phyloP scores from a whole-genome alignment of 1,139 yeast genomes.

The Taphrina confusa region DNA sequence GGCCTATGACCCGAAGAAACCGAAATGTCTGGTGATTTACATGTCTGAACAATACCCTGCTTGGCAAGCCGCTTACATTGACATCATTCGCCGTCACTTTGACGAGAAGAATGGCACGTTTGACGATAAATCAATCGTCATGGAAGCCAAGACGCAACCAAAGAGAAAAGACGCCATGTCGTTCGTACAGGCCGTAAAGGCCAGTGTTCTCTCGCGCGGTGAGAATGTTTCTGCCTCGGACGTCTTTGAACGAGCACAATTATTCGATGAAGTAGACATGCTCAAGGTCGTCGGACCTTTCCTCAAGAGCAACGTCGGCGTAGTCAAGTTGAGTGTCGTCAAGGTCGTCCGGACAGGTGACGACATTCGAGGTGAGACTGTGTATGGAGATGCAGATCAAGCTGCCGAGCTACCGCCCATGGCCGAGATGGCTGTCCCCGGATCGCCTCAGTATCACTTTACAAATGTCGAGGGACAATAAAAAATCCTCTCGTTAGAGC shows the following conservation, averaged over 20 bases:
- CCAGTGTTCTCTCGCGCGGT: constrained; percentile 58
- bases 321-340: constrained; percentile 62
- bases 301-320: constrained; percentile 60
- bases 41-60: constrained; percentile 86
- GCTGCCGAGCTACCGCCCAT: constrained; percentile 59
- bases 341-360: constrained; percentile 59
- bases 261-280: constrained; percentile 73
- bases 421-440: constrained; percentile 85
- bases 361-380: constrained; percentile 57
- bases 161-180: constrained; percentile 87
- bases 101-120: constrained; percentile 46
- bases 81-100: constrained; percentile 75
- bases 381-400: constrained; percentile 69
- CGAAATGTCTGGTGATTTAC: constrained; percentile 70
- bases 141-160: constrained; percentile 50
- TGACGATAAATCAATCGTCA: constrained; percentile 38
- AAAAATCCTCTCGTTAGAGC: no score
- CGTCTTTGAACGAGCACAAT: constrained; percentile 78
- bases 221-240: constrained; percentile 62
- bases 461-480: constrained; percentile 57
- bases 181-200: constrained; percentile 80
- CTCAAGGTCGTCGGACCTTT: constrained; percentile 57
- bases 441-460: constrained; percentile 83
- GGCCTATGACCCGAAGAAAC: constrained; percentile 69
- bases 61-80: constrained; percentile 91